phyloP scores from a whole-genome alignment of 1,284 basidiomycete genomes.

The Stygiomarasmius scandens region DNA sequence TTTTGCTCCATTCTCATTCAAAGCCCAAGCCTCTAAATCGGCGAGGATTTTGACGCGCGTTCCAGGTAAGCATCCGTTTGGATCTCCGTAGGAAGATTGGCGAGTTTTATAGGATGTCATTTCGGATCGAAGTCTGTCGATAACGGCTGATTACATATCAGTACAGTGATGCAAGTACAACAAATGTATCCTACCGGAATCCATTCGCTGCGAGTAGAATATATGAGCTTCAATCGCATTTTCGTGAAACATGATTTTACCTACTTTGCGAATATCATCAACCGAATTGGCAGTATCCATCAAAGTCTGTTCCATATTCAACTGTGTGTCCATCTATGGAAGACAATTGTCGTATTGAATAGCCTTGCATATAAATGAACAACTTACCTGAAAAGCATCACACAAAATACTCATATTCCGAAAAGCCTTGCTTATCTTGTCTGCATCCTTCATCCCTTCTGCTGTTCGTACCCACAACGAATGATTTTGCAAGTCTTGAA shows the following conservation, averaged over 20 bases:
- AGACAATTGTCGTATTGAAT: too few species aligned
- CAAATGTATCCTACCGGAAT: not conserved
- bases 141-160: not conserved
- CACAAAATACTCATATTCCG: too few species aligned
- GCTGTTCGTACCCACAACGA: not conserved
- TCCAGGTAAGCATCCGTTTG: not conserved
- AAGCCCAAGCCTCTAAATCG: not conserved
- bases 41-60: constrained; percentile 1
- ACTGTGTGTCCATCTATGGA: too few species aligned
- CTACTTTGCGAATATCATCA: too few species aligned
- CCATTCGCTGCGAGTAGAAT: too few species aligned
- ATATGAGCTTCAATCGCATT: too few species aligned
- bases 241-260: not conserved
- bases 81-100: constrained; percentile 1
- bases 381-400: too few species aligned
- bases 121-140: constrained; percentile 1
- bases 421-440: too few species aligned
- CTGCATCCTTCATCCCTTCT: not conserved
- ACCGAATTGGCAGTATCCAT: too few species aligned
- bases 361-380: too few species aligned
- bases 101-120: constrained; percentile 4
- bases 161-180: not conserved
- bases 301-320: too few species aligned
- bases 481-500: not conserved
- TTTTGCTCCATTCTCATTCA: not conserved